Evolutionary conservation across 2,329 filamentous ascomycete species (phyloP).

Genomic region (Scedosporium apiospermum): DNA sequence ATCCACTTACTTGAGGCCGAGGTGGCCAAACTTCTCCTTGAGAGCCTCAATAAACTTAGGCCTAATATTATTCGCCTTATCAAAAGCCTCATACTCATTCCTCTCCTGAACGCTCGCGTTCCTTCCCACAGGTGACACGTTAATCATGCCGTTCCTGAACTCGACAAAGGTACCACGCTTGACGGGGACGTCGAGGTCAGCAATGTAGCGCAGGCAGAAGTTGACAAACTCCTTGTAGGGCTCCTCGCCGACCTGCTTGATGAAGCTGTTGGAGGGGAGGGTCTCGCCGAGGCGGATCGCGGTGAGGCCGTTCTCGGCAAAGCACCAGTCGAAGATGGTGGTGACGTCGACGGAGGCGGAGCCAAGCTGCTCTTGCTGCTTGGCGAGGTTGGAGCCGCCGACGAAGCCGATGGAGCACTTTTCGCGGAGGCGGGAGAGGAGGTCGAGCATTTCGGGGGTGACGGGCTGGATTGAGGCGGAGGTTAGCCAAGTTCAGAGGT

Average conservation of each 20-base stretch:
- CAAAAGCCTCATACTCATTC: constrained; percentile 71
- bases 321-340: constrained; percentile 92
- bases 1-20: constrained; percentile 65
- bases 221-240: constrained; percentile 69
- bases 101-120: constrained; percentile 78
- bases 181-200: constrained; percentile 73
- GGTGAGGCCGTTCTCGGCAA: constrained; percentile 91
- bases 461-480: constrained; percentile 38
- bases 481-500: background rate
- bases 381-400: constrained; percentile 81
- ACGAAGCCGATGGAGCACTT: constrained; percentile 88
- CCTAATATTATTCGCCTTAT: constrained; percentile 67
- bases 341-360: constrained; percentile 58
- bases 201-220: constrained; percentile 73
- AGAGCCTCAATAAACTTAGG: constrained; percentile 66
- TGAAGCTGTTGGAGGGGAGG: constrained; percentile 76
- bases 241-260: constrained; percentile 78
- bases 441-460: constrained; percentile 70
- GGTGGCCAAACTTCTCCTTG: constrained; percentile 71
- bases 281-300: constrained; percentile 75
- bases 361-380: constrained; percentile 95
- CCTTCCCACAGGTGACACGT: constrained; percentile 72
- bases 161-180: constrained; percentile 81
- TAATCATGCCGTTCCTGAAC: constrained; percentile 89
- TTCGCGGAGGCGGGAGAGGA: constrained; percentile 72